Evolutionary conservation across 1,284 basidiomycete genomes (phyloP).

Genomic region (Cutaneotrichosporon mucoides): DNA sequence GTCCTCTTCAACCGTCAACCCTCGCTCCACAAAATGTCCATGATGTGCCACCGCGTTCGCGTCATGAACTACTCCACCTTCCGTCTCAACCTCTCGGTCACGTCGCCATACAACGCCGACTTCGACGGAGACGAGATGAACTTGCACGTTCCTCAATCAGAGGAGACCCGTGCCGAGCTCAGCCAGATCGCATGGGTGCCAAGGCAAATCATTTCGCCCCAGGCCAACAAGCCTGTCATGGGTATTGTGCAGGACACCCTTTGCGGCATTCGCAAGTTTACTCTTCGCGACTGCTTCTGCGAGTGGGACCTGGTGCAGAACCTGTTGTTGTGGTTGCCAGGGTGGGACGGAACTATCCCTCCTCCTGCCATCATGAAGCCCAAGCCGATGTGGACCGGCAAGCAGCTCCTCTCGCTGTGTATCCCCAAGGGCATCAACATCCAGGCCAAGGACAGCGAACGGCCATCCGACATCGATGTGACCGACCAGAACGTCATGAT

Average conservation of each 20-base stretch:
- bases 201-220: constrained; percentile 89
- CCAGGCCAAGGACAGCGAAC: constrained; percentile 63
- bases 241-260: constrained; percentile 99
- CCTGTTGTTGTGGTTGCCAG: constrained; percentile 93
- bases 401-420: constrained; percentile 89
- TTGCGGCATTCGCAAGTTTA: constrained; percentile 96
- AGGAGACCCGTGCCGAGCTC: constrained; percentile 97
- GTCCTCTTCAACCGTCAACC: constrained; percentile 99
- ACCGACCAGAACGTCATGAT: constrained; percentile 93
- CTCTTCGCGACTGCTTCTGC: constrained; percentile 86
- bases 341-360: constrained; percentile 92
- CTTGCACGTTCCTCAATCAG: constrained; percentile 97
- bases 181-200: constrained; percentile 95
- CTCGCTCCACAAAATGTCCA: constrained; percentile 99
- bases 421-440: constrained; percentile 98
- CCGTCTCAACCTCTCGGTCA: constrained; percentile 50
- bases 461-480: constrained; percentile 72
- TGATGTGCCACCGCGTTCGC: constrained; percentile 99
- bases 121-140: constrained; percentile 99
- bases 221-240: constrained; percentile 99
- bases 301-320: constrained; percentile 96
- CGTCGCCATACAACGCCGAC: constrained; percentile 71
- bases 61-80: constrained; percentile 97
- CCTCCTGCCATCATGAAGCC: constrained; percentile 94
- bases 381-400: constrained; percentile 96